Percentiles rank a stretch among this genome's conserved stretches.
Evolutionary conservation across 176 grass and related monocot genomes (phyloP).

Genomic region (Aegilops sharonensis): DNA sequence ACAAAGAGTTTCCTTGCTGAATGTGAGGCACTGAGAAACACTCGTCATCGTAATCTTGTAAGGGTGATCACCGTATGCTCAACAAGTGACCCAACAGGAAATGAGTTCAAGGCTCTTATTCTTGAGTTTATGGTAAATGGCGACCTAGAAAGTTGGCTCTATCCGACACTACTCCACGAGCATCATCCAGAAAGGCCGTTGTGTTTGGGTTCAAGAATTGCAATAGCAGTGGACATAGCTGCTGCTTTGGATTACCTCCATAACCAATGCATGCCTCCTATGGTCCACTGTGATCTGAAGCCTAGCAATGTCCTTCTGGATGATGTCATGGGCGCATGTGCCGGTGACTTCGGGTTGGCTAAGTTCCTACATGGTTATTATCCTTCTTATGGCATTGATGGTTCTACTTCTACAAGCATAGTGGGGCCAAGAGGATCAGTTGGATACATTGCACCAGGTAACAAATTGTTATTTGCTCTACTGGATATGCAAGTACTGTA

Average conservation of each 20-base stretch:
- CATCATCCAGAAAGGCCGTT: neutral
- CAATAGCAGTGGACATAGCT: neutral
- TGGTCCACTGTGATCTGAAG: too few species aligned
- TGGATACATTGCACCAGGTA: slow-evolving; percentile 45
- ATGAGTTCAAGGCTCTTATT: slow-evolving; percentile 65
- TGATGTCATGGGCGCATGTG: too few species aligned
- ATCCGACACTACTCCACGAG: slow-evolving; percentile 7
- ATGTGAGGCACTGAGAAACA: slow-evolving; percentile 49
- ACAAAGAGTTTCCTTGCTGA: slow-evolving; percentile 39
- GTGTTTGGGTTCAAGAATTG: slow-evolving; percentile 31
- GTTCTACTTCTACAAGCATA: slow-evolving; percentile 32
- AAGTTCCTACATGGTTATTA: too few species aligned
- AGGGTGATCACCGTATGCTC: slow-evolving; percentile 38
- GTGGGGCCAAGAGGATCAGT: slow-evolving; percentile 19
- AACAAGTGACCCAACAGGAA: slow-evolving; percentile 21
- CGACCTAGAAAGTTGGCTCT: slow-evolving; percentile 50
- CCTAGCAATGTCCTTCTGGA: too few species aligned
- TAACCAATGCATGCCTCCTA: too few species aligned
- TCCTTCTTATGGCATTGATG: neutral
- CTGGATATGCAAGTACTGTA: too few species aligned
- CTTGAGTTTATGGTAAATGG: slow-evolving; percentile 46
- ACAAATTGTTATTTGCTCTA: neutral
- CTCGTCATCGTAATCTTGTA: slow-evolving; percentile 50
- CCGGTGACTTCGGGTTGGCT: too few species aligned
- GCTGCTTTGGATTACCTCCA: too few species aligned